A percentile compares a stretch with the other conserved stretches of the same genome.
Conservation (phyloP, 305 asterid species). For the Solanum aculeatissimum region DNA sequence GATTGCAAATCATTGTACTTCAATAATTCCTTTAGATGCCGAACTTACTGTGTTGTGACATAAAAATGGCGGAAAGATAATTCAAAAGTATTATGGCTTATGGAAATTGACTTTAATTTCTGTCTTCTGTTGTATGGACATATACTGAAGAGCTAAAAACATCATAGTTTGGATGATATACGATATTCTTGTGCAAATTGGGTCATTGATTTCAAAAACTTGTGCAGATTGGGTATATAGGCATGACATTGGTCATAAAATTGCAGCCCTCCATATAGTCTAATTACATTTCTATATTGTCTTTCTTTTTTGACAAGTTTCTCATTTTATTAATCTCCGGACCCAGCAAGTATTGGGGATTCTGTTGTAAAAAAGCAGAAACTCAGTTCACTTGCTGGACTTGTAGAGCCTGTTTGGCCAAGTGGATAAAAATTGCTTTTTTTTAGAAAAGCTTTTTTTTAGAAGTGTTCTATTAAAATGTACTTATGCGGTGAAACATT, state of each 20-base stretch:
- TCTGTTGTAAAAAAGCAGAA: background rate
- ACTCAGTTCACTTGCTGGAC: background rate
- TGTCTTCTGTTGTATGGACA: background rate
- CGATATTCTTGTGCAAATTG: background rate
- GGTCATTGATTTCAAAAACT: background rate
- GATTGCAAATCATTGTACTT: background rate
- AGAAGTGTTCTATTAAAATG: no score
- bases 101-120: background rate
- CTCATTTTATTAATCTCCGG: background rate
- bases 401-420: background rate
- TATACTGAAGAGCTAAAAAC: background rate
- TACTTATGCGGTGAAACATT: no score
- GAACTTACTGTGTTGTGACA: background rate
- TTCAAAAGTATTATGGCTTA: background rate
- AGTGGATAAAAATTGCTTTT: background rate
- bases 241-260: background rate
- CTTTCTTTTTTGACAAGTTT: background rate
- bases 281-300: background rate
- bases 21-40: background rate
- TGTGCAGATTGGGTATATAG: background rate
- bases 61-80: background rate
- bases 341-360: background rate
- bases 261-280: background rate
- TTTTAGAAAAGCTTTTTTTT: background rate
- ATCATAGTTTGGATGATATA: background rate